phyloP scores from a whole-genome alignment of 2,329 filamentous ascomycete genomes.

The Plectosphaerella sp. region DNA sequence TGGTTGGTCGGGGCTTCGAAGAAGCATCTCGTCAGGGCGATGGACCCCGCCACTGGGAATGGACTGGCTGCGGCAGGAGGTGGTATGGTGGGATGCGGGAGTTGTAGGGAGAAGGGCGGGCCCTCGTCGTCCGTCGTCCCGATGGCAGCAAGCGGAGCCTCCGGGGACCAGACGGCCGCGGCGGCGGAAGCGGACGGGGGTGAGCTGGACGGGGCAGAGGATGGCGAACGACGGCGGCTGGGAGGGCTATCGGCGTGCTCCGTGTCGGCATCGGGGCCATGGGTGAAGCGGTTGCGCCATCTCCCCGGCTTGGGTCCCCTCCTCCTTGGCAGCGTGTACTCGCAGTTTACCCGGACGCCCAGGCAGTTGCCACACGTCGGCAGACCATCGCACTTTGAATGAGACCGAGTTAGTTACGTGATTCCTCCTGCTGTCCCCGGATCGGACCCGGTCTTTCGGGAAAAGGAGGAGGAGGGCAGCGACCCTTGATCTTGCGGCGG shows the following conservation, averaged over 20 bases:
- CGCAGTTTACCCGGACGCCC: background rate
- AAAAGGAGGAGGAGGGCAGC: too few species aligned
- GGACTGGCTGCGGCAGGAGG: too few species aligned
- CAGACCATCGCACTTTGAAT: background rate
- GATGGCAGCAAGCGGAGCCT: too few species aligned
- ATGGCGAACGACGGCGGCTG: background rate
- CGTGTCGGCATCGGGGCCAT: background rate
- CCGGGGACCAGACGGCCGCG: too few species aligned
- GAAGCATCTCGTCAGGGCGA: background rate
- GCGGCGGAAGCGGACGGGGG: too few species aligned
- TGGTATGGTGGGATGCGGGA: too few species aligned
- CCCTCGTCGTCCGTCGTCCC: too few species aligned
- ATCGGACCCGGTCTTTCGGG: too few species aligned
- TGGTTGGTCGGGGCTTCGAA: background rate
- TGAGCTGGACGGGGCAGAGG: too few species aligned
- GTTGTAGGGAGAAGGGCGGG: too few species aligned
- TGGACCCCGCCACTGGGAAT: background rate
- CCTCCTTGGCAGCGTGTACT: background rate
- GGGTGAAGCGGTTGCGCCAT: background rate
- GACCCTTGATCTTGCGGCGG: conserved; percentile 1
- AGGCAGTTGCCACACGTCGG: conserved; percentile 1
- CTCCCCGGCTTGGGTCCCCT: background rate
- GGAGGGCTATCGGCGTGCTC: background rate
- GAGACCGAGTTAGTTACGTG: background rate
- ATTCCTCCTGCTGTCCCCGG: background rate